Evolutionary conservation across 805 yeast species (phyloP).

Genomic region (Saccharomycopsis sp.): DNA sequence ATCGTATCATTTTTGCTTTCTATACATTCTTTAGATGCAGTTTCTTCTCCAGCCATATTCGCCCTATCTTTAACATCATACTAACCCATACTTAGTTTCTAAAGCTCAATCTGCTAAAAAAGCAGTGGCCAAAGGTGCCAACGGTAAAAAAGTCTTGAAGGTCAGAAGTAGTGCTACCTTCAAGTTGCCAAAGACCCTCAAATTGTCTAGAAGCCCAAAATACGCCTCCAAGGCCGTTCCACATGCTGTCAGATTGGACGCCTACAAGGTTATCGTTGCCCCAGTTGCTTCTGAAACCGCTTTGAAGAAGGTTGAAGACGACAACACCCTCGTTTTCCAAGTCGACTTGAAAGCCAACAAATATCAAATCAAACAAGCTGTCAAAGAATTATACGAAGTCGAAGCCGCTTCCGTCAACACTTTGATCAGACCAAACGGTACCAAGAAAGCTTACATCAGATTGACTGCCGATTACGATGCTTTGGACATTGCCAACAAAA

Average conservation of each 20-base stretch:
- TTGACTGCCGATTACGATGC: constrained; percentile 99
- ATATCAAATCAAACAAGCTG: constrained; percentile 96
- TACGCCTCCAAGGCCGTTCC: constrained; percentile 95
- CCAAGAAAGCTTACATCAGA: constrained; percentile 99
- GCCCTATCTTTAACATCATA: neutral
- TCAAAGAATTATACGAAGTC: constrained; percentile 96
- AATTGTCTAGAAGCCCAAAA: constrained; percentile 89
- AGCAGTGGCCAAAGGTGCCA: constrained; percentile 96
- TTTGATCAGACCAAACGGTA: constrained; percentile 96
- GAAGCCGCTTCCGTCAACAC: constrained; percentile 94
- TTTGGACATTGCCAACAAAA: constrained; percentile 98
- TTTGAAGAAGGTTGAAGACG: constrained; percentile 98
- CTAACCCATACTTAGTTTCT: constrained; percentile 21
- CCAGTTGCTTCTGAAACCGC: constrained; percentile 98
- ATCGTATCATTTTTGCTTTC: too few relatives aligned
- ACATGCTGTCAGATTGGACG: constrained; percentile 94
- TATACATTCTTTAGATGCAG: too few relatives aligned
- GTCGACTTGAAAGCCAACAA: constrained; percentile 97
- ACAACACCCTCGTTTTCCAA: constrained; percentile 98
- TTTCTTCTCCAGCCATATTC: too few relatives aligned
- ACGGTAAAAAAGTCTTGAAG: constrained; percentile 83
- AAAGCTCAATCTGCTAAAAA: constrained; percentile 98
- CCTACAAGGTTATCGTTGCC: constrained; percentile 86
- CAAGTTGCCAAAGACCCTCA: constrained; percentile 96
- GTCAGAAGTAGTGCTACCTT: constrained; percentile 93